A percentile compares a stretch with the other conserved stretches of the same genome.
Evolutionary conservation across 345 rosid species (phyloP).

Genomic region (Durio zibethinus): DNA sequence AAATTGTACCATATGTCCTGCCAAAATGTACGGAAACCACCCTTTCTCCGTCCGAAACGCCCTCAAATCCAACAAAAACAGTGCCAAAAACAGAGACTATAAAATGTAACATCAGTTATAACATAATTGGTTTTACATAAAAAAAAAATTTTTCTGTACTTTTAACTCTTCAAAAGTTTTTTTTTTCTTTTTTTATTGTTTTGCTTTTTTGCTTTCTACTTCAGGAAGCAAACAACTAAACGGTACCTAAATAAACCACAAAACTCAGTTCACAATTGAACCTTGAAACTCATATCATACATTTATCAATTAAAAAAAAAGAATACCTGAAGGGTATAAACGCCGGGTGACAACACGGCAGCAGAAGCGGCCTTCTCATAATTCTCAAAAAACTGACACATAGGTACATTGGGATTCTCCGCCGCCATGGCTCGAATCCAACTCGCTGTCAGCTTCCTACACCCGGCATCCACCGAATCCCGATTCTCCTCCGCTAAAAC

Average conservation of each 20-base stretch:
- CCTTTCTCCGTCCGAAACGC: slow-evolving; percentile 76
- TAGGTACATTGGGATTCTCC: slow-evolving; percentile 64
- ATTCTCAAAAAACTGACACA: slow-evolving; percentile 80
- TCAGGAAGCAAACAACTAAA: background rate
- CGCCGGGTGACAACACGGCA: slow-evolving; percentile 89
- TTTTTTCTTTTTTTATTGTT: too few species aligned
- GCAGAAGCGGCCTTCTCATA: slow-evolving; percentile 79
- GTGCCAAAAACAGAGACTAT: background rate
- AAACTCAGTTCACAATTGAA: background rate
- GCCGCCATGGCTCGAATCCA: slow-evolving; percentile 84
- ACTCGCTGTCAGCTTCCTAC: slow-evolving; percentile 87
- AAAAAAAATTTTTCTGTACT: too few species aligned
- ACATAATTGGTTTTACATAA: background rate
- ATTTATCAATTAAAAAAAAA: background rate
- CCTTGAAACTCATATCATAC: background rate
- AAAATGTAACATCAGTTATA: slow-evolving; percentile 13
- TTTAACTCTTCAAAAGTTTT: too few species aligned
- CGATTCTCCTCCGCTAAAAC: slow-evolving; percentile 85
- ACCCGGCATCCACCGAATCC: slow-evolving; percentile 92
- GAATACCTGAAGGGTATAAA: slow-evolving; percentile 82
- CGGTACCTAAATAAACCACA: background rate
- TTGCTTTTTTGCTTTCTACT: background rate
- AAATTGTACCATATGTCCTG: slow-evolving; percentile 92
- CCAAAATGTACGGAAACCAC: slow-evolving; percentile 95
- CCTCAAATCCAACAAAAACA: slow-evolving; percentile 62